These are phyloP conservation scores for Herpomyces periplanetae DNA, from an alignment of 2,329 filamentous ascomycete species.

Conservation along the genomic window DNA sequence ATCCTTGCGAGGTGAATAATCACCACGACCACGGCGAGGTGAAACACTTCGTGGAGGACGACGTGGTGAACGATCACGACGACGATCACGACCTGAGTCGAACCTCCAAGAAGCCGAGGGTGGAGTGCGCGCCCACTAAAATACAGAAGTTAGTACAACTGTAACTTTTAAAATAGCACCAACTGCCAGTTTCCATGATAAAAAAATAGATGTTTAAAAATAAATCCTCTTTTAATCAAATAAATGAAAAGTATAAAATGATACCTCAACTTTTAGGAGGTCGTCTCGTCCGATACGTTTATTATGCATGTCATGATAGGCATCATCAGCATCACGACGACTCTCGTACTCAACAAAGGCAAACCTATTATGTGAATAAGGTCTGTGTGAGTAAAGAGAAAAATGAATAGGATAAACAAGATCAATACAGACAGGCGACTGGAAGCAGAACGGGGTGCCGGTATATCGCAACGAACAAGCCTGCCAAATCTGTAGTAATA, in stretches of 20 bases:
- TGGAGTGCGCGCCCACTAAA: conserved; percentile 87
- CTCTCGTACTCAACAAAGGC: conserved; percentile 98
- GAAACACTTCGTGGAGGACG: conserved; percentile 9
- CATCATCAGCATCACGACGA: conserved; percentile 86
- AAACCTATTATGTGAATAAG: conserved; percentile 17
- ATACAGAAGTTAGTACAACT: not conserved
- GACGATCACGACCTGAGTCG: conserved; percentile 51
- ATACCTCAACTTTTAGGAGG: conserved; percentile 79
- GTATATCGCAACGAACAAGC: conserved; percentile 90
- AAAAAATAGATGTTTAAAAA: not conserved
- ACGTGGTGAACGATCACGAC: conserved; percentile 21
- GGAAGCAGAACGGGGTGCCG: conserved; percentile 61
- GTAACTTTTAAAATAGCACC: no score
- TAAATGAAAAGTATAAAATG: not conserved
- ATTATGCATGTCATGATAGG: conserved; percentile 99
- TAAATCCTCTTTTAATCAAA: conserved; percentile 1
- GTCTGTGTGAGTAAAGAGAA: no score
- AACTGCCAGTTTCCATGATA: no score
- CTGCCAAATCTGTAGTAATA: conserved; percentile 56
- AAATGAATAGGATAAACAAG: conserved; percentile 4
- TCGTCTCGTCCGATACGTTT: conserved; percentile 90
- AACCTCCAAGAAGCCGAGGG: conserved; percentile 96
- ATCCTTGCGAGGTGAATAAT: conserved; percentile 60
- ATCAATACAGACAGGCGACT: conserved; percentile 47
- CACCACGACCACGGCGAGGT: conserved; percentile 16